Evolutionary conservation across 768 basidiomycete genomes (phyloP).

Genomic region (Cytidiella melzeri): DNA sequence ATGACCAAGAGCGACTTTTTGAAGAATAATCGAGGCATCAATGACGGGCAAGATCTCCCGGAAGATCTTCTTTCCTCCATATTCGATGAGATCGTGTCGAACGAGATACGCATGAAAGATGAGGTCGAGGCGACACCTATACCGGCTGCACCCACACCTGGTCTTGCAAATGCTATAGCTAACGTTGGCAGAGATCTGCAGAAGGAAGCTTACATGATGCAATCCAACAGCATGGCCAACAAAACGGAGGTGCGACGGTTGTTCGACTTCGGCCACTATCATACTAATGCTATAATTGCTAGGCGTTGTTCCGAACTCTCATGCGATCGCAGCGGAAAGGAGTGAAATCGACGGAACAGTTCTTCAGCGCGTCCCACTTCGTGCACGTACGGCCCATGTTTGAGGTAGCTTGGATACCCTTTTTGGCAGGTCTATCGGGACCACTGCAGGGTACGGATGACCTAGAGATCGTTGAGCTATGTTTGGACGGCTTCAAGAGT

Average conservation of each 20-base stretch:
- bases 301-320: slow-evolving; percentile 91
- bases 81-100: slow-evolving; percentile 84
- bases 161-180: slow-evolving; percentile 76
- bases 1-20: slow-evolving; percentile 92
- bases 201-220: slow-evolving; percentile 91
- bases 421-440: slow-evolving; percentile 90
- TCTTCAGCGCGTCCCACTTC: slow-evolving; percentile 94
- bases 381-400: slow-evolving; percentile 99
- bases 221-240: slow-evolving; percentile 93
- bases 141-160: slow-evolving; percentile 46
- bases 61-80: slow-evolving; percentile 76
- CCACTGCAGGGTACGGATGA: slow-evolving; percentile 96
- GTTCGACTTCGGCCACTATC: background rate
- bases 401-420: slow-evolving; percentile 98
- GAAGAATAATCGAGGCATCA: slow-evolving; percentile 95
- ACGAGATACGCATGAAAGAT: slow-evolving; percentile 99
- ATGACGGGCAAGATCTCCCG: slow-evolving; percentile 82
- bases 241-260: slow-evolving; percentile 76
- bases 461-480: slow-evolving; percentile 84
- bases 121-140: slow-evolving; percentile 67
- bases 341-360: slow-evolving; percentile 74
- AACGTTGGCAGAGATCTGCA: slow-evolving; percentile 93
- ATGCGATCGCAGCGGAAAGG: slow-evolving; percentile 88
- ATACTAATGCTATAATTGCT: background rate
- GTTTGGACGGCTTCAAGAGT: slow-evolving; percentile 92